Conservation (phyloP, 345 rosid species). For the Linum trigynum region DNA sequence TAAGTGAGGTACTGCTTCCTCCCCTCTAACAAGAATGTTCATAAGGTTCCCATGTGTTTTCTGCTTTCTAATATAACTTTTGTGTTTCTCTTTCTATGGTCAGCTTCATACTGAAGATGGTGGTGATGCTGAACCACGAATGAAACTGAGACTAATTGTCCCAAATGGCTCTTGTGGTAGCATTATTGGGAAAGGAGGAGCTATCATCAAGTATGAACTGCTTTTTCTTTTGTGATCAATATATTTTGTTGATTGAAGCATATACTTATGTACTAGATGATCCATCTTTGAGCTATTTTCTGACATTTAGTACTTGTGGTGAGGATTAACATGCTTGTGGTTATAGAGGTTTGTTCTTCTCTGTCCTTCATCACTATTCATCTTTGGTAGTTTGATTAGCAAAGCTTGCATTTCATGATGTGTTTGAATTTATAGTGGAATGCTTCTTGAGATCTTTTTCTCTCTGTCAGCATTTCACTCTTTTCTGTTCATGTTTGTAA, state of each 20-base stretch:
- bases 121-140: conserved; percentile 67
- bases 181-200: conserved; percentile 98
- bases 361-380: neutral
- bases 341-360: neutral
- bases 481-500: no score
- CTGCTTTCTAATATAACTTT: conserved; percentile 6
- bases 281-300: neutral
- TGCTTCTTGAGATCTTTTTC: no score
- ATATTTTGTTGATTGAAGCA: conserved; percentile 9
- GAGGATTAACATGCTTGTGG: neutral
- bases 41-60: neutral
- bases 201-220: conserved; percentile 74
- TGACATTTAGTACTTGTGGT: no score
- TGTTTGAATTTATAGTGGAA: no score
- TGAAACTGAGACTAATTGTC: conserved; percentile 82
- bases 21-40: neutral
- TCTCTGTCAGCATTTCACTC: no score
- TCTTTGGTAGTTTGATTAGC: neutral
- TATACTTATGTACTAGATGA: neutral
- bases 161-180: conserved; percentile 96
- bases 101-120: conserved; percentile 75
- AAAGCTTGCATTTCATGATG: neutral
- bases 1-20: conserved; percentile 60
- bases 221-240: conserved; percentile 3
- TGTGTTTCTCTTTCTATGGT: conserved; percentile 15